Evolutionary conservation across 2,329 filamentous ascomycete species (phyloP), one percentile per base, ranked within the genome.

Genomic region (Calycina herbarum): DNA sequence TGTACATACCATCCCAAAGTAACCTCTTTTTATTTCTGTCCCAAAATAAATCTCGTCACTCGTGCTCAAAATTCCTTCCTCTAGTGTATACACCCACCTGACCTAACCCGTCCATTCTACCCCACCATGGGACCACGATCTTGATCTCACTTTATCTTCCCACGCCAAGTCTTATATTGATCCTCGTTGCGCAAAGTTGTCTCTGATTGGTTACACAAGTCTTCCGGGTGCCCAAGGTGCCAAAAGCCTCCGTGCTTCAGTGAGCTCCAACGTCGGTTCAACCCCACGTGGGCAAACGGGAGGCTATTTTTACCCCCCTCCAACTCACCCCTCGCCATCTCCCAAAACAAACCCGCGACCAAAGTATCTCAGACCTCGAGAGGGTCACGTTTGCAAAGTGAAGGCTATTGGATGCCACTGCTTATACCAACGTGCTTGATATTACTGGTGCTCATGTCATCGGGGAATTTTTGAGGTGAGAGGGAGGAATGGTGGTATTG

Each of bases 201-300:
- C 15, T 58, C 20, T 62, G 51, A 65, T 65, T 67, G 67, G 67
- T 51, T 35, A 59, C 45, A 51, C 45, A 4, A 11, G 13, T 11
- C 10, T 38, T 7, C 33, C 33, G 27, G 27, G 27, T 29, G 27
- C 27, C 27, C 27, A 29, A 35, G 45, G 20, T 20, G 7, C 45
- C 3, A 48, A 48, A 48, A 5, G 17, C 45, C 20, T 2, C 17
- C 4, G 5, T 20, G 17, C 45, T 24, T 8, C 17, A 7, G 5
- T 20, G 2, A 24, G n/a, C 45, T 13, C 13, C n/a, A 11, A 51
- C n/a, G n/a, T 29, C 45, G 45, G 7, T 27, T 24, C 17, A 5
- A 20, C 58, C n/a, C 33, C 69, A 71, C 69, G 68, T 71, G 69
- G 66, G 64, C 62, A 33, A 65, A 65, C 66, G 45, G 45, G 51